Percentiles rank a stretch among this genome's conserved stretches.
Conservation (phyloP, 192 early-diverging fungal species). For the Lunasporangiospora selenospora region DNA sequence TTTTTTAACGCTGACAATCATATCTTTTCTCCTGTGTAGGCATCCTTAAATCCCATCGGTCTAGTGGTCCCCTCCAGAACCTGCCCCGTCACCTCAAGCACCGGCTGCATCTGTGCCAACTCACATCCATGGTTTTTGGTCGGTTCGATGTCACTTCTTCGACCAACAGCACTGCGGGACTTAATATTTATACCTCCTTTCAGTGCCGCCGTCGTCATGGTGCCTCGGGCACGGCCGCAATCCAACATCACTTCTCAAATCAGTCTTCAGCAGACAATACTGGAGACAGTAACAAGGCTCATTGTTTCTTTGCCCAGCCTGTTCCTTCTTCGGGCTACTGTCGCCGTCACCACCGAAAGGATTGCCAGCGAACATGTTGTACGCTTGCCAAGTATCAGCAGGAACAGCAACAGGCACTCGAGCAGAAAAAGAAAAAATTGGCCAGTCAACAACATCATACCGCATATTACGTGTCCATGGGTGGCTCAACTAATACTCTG, state of each 20-base stretch:
- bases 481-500: too few species aligned
- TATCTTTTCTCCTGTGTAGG: constrained; percentile 10
- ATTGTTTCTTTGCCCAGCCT: constrained; percentile 35
- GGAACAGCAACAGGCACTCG: constrained; percentile 32
- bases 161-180: constrained; percentile 32
- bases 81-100: constrained; percentile 54
- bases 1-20: constrained; percentile 1
- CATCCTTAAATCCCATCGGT: constrained; percentile 45
- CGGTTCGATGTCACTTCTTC: constrained; percentile 56
- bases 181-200: constrained; percentile 39
- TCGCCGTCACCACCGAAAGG: constrained; percentile 52
- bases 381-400: constrained; percentile 38
- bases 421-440: constrained; percentile 28
- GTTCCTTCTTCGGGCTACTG: constrained; percentile 46
- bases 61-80: constrained; percentile 44
- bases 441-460: constrained; percentile 8
- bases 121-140: constrained; percentile 63
- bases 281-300: constrained; percentile 22
- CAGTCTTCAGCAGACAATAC: constrained; percentile 18
- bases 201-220: constrained; percentile 24
- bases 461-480: too few species aligned
- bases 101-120: constrained; percentile 59
- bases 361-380: constrained; percentile 50
- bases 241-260: constrained; percentile 16
- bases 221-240: constrained; percentile 19